Percentiles rank a stretch among this genome's conserved stretches.
These are phyloP conservation scores for Plantago ovata DNA, from an alignment of 257 asterid genomes.

Conservation along the genomic window DNA sequence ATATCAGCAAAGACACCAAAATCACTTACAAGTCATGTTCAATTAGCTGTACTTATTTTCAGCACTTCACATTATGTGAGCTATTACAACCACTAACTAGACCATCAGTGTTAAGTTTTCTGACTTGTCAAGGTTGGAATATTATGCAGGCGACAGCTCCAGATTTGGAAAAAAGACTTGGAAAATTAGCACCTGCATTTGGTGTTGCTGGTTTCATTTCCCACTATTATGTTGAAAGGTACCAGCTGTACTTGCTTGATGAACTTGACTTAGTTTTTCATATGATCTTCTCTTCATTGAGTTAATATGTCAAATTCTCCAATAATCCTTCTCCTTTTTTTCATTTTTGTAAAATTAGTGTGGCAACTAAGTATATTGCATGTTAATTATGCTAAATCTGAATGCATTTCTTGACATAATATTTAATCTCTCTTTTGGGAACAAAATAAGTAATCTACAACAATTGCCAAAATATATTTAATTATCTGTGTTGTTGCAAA, in stretches of 20 bases:
- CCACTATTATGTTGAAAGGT: constrained; percentile 45
- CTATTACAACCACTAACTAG: neutral
- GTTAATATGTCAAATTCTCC: no score
- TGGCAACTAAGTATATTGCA: neutral
- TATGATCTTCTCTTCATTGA: no score
- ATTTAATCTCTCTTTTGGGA: neutral
- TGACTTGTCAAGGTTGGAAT: constrained; percentile 7
- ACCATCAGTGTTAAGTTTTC: neutral
- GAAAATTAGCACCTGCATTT: constrained; percentile 49
- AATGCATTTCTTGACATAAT: neutral
- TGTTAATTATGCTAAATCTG: neutral
- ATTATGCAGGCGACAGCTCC: constrained; percentile 53
- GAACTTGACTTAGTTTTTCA: no score
- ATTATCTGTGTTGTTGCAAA: neutral
- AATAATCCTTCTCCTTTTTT: no score
- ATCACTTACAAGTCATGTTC: no score
- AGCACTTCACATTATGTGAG: neutral
- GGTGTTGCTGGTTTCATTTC: constrained; percentile 47
- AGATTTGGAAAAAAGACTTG: constrained; percentile 46
- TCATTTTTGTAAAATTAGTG: no score
- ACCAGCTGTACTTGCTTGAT: no score
- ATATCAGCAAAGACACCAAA: no score
- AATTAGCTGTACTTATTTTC: no score
- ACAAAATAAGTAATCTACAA: neutral
- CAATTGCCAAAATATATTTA: neutral